These are phyloP conservation scores for Quercus robur DNA, from an alignment of 306 rosid species.

Conservation along the genomic window DNA sequence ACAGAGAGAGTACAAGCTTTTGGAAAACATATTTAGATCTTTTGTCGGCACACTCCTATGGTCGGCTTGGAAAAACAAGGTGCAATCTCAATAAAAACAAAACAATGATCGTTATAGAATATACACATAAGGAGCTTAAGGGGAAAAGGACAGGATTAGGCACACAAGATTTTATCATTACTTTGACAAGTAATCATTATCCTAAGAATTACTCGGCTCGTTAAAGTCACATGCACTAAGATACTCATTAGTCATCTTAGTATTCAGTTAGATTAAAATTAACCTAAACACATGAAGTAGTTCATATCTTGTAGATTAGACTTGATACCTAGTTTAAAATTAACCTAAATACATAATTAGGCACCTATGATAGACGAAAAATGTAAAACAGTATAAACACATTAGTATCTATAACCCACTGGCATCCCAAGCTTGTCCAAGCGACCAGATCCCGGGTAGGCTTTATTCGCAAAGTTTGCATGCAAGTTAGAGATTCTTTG, in stretches of 20 bases:
- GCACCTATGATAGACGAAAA: neutral
- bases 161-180: no score
- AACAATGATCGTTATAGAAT: no score
- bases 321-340: neutral
- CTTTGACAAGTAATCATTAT: no score
- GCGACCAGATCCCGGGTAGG: slow-evolving; percentile 83
- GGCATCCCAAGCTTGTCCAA: slow-evolving; percentile 95
- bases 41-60: no score
- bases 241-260: neutral
- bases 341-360: neutral
- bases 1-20: neutral
- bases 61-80: no score
- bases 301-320: neutral
- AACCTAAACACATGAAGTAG: neutral
- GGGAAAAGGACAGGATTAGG: no score
- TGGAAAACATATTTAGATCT: neutral
- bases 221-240: neutral
- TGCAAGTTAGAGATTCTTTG: slow-evolving; percentile 50
- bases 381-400: neutral
- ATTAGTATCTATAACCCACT: slow-evolving; percentile 44
- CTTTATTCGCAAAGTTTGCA: slow-evolving; percentile 53
- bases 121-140: no score
- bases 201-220: neutral
- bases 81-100: no score
- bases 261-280: neutral